phyloP scores from a whole-genome alignment of 2,329 filamentous ascomycete species.

The Madurella fahalii region DNA sequence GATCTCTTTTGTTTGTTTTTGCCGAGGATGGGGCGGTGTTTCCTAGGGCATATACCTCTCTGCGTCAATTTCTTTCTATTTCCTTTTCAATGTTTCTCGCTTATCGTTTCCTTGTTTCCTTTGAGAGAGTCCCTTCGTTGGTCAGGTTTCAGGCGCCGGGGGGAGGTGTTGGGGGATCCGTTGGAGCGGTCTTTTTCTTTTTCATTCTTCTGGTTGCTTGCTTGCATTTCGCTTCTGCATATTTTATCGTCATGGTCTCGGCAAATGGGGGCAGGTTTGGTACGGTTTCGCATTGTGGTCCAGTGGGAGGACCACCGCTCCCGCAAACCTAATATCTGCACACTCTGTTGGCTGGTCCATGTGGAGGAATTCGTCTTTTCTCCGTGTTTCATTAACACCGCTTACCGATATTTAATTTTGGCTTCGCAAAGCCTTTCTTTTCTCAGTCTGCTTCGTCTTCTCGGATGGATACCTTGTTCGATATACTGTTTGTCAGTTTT shows the following conservation, averaged over 20 bases:
- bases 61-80: conserved; percentile 5
- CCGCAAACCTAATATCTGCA: conserved; percentile 45
- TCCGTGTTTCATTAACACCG: conserved; percentile 22
- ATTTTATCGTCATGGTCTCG: conserved; percentile 34
- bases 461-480: conserved; percentile 28
- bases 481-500: conserved; percentile 29
- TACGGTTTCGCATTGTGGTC: conserved; percentile 37
- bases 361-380: conserved; percentile 32
- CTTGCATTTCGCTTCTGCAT: conserved; percentile 30
- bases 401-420: conserved; percentile 22
- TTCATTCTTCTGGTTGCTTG: conserved; percentile 26
- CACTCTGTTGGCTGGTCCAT: conserved; percentile 50
- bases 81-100: conserved; percentile 30
- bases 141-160: conserved; percentile 22
- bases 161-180: conserved; percentile 18
- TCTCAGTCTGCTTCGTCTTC: conserved; percentile 15
- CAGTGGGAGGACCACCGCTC: conserved; percentile 30
- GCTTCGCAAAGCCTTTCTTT: conserved; percentile 23
- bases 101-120: conserved; percentile 30
- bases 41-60: conserved; percentile 45
- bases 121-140: conserved; percentile 21
- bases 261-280: conserved; percentile 42
- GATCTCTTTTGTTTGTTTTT: conserved; percentile 47
- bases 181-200: conserved; percentile 25
- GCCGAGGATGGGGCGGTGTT: conserved; percentile 32